phyloP scores from a whole-genome alignment of 2,329 filamentous ascomycete genomes.

The Dactylonectria estremocensis region DNA sequence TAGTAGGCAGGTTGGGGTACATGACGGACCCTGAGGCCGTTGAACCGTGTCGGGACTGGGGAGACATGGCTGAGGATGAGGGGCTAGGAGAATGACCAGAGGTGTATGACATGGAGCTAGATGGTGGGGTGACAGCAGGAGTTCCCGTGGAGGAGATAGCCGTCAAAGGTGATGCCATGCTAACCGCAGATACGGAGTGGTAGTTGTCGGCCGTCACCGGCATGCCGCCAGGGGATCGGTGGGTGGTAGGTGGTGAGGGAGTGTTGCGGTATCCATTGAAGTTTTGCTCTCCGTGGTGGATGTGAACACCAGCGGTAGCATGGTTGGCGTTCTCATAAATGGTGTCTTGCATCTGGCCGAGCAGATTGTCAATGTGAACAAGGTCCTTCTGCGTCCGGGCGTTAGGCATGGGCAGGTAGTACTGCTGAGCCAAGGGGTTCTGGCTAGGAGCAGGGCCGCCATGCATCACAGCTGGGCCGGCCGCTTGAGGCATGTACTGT shows the following conservation, averaged over 20 bases:
- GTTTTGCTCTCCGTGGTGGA: slow-evolving; percentile 79
- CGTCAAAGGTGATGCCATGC: slow-evolving; percentile 73
- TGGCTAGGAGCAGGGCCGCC: slow-evolving; percentile 74
- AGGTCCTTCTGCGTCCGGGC: slow-evolving; percentile 94
- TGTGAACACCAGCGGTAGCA: slow-evolving; percentile 84
- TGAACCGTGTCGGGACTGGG: slow-evolving; percentile 74
- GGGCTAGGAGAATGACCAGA: slow-evolving; percentile 83
- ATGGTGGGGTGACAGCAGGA: slow-evolving; percentile 83
- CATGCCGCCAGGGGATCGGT: slow-evolving; percentile 54
- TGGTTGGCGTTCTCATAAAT: slow-evolving; percentile 94
- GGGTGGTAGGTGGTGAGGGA: slow-evolving; percentile 65
- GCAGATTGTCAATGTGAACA: slow-evolving; percentile 92
- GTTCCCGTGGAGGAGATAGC: slow-evolving; percentile 76
- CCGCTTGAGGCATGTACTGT: slow-evolving; percentile 68
- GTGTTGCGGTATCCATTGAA: slow-evolving; percentile 72
- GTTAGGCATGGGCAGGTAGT: slow-evolving; percentile 88
- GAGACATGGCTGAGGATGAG: slow-evolving; percentile 80
- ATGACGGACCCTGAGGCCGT: slow-evolving; percentile 71
- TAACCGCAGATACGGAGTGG: slow-evolving; percentile 65
- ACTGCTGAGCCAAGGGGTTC: slow-evolving; percentile 76
- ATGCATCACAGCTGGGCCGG: slow-evolving; percentile 64
- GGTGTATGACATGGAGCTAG: slow-evolving; percentile 82
- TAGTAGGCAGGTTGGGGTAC: slow-evolving; percentile 78
- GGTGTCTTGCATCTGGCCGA: slow-evolving; percentile 96
- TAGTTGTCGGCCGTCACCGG: slow-evolving; percentile 55